A percentile compares a stretch with the other conserved stretches of the same genome.
Evolutionary conservation across 352 stramenopile species (phyloP).

Genomic region (Pythium monospermum): DNA sequence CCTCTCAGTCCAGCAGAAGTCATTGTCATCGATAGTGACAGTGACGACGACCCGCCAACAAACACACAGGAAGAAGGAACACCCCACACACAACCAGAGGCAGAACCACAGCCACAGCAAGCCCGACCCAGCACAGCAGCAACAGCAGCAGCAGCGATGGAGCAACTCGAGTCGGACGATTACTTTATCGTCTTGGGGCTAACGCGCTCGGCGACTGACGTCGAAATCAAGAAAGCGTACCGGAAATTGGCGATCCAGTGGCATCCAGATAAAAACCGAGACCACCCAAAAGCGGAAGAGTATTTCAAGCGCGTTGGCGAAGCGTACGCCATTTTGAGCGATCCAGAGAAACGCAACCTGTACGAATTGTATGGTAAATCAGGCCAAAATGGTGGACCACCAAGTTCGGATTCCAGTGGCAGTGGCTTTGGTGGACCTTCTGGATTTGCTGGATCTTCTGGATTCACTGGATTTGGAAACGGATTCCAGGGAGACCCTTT

Average conservation of each 20-base stretch:
- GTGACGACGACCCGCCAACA: background rate
- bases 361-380: conserved; percentile 53
- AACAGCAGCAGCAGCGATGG: conserved; percentile 17
- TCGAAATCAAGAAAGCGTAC: conserved; percentile 68
- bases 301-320: conserved; percentile 88
- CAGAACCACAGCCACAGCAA: conserved; percentile 3
- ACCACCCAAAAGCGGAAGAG: conserved; percentile 72
- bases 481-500: conserved; percentile 7
- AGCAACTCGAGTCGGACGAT: conserved; percentile 61
- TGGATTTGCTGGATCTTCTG: background rate
- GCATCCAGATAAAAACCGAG: conserved; percentile 93
- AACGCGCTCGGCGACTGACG: conserved; percentile 27
- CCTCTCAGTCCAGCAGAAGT: conserved; percentile 6
- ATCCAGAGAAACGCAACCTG: conserved; percentile 48
- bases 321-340: conserved; percentile 87
- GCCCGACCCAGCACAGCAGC: background rate
- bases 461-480: background rate
- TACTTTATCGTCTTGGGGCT: conserved; percentile 68
- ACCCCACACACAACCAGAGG: background rate
- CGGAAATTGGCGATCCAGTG: conserved; percentile 79
- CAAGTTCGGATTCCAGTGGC: background rate
- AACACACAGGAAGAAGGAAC: background rate
- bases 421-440: too few relatives aligned
- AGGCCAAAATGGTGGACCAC: conserved; percentile 14
- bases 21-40: conserved; percentile 14